A percentile compares a stretch with the other conserved stretches of the same genome.
Conservation (phyloP, 1,284 basidiomycete genomes). For the Polyporus tsugae region DNA sequence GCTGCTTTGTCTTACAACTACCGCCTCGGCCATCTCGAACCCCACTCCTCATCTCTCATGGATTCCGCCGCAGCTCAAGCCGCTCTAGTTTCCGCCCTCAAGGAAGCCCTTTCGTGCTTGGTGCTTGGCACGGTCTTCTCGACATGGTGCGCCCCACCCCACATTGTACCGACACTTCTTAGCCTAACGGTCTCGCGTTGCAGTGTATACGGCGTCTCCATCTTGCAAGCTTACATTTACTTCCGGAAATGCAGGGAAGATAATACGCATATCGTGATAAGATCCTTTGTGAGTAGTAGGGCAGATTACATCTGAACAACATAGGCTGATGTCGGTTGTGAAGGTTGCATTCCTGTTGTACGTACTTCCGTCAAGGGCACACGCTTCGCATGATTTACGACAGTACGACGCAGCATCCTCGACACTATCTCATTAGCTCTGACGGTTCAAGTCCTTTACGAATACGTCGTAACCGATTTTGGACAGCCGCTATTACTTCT, state of each 20-base stretch:
- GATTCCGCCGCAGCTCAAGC: background rate
- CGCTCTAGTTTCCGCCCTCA: background rate
- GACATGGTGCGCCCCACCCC: background rate
- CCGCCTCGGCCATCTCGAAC: background rate
- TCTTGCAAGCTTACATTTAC: constrained; percentile 1
- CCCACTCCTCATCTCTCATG: background rate
- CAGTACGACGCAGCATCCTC: background rate
- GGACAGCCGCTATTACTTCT: background rate
- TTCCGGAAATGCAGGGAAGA: background rate
- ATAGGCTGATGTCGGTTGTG: background rate
- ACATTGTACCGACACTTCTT: background rate
- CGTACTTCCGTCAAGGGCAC: background rate
- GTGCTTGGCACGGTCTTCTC: background rate
- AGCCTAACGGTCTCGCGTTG: background rate
- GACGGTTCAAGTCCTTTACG: background rate
- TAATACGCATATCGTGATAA: background rate
- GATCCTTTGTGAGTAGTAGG: background rate
- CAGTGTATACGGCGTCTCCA: constrained; percentile 1
- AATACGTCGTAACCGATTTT: background rate
- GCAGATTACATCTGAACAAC: background rate
- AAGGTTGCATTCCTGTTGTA: background rate
- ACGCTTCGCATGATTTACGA: background rate
- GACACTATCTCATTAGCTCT: background rate
- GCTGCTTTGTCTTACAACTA: background rate
- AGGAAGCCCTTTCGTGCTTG: background rate